phyloP scores from a whole-genome alignment of 2,329 filamentous ascomycete genomes.

The Colletotrichum gigasporum region DNA sequence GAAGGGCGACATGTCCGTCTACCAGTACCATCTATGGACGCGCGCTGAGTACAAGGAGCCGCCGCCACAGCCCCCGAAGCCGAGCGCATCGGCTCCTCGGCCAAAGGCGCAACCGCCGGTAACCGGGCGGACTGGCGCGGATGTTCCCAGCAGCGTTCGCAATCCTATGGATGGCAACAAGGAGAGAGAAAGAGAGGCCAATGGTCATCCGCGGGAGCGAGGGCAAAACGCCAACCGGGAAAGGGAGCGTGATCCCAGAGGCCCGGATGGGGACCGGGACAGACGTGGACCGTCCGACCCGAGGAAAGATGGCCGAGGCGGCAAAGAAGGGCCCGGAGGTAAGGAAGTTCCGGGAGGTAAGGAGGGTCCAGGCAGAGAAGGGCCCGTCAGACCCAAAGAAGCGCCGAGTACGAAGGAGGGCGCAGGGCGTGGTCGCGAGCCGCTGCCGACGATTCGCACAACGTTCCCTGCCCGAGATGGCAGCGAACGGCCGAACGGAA shows the following conservation, averaged over 20 bases:
- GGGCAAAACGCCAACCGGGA: not conserved
- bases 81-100: not conserved
- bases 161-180: not conserved
- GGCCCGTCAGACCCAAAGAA: not conserved
- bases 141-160: not conserved
- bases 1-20: constrained; percentile 7
- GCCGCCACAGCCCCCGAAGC: not conserved
- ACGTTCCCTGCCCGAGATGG: not conserved
- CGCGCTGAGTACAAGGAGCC: not conserved
- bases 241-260: not conserved
- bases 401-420: not conserved
- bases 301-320: not conserved
- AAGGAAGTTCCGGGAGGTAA: not conserved
- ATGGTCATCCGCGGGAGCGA: not conserved
- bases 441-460: not conserved
- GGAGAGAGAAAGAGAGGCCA: not conserved
- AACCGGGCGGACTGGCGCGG: not conserved
- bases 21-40: not conserved
- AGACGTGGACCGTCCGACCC: not conserved
- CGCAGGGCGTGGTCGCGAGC: not conserved
- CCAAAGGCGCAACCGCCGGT: not conserved
- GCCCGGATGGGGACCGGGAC: not conserved
- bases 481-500: not conserved
- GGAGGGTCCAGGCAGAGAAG: not conserved
- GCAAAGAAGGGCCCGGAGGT: not conserved